phyloP scores from a whole-genome alignment of 306 rosid species.

The Canavalia gladiata region DNA sequence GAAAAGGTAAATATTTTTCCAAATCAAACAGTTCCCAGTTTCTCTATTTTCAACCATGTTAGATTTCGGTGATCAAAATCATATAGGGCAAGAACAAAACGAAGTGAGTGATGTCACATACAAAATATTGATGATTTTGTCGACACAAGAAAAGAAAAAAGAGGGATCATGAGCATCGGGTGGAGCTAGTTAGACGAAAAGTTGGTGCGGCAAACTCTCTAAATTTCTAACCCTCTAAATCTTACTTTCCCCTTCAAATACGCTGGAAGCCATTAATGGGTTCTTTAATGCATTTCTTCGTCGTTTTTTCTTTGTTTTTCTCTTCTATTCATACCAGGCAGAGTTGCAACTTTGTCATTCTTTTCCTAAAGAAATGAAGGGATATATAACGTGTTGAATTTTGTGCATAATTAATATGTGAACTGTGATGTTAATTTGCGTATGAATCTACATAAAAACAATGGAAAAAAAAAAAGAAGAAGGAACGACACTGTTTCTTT shows the following conservation, averaged over 20 bases:
- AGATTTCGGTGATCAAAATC: slow-evolving; percentile 31
- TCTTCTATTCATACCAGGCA: neutral
- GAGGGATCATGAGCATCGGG: slow-evolving; percentile 50
- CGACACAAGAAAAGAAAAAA: slow-evolving; percentile 41
- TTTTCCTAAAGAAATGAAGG: neutral
- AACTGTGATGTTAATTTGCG: neutral
- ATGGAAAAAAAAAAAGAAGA: neutral
- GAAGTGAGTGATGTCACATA: slow-evolving; percentile 32
- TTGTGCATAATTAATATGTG: neutral
- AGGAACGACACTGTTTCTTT: neutral
- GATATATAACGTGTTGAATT: neutral
- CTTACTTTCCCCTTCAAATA: neutral
- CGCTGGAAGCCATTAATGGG: slow-evolving; percentile 51
- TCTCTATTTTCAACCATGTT: slow-evolving; percentile 28
- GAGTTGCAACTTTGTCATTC: neutral
- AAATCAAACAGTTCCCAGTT: neutral
- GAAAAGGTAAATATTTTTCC: too few species aligned
- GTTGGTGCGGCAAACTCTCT: slow-evolving; percentile 63
- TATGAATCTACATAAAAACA: neutral
- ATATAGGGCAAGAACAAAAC: neutral
- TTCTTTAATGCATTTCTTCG: slow-evolving; percentile 45
- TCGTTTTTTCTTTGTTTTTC: slow-evolving; percentile 54
- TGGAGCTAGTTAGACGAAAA: slow-evolving; percentile 49
- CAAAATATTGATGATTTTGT: slow-evolving; percentile 15
- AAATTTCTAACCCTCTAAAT: slow-evolving; percentile 39